Base-by-base conservation (phyloP, 2,329 filamentous ascomycete genomes). In the Phialemonium atrogriseum region DNA sequence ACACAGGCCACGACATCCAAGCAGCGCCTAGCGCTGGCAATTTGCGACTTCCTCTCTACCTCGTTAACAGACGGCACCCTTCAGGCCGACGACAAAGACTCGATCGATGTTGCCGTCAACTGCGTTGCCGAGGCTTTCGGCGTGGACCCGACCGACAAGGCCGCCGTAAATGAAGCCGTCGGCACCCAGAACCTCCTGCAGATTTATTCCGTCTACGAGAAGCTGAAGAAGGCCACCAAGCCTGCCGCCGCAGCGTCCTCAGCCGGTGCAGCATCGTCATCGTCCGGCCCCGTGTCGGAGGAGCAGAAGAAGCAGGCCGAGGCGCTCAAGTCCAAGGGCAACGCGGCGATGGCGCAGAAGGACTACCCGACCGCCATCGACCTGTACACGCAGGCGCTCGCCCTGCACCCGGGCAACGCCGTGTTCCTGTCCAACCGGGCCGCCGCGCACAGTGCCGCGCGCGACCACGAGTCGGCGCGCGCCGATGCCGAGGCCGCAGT, bases 371-470 rank as follows among this genome's bases (percentile, higher is more conserved):
- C 65, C 24, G 91, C 91, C 40, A 86, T 96, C 54, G 78, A 85
- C 47, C 68, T 84, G 45, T 98, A 98, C 70, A 85, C 84, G 16
- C 72, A 89, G 58, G 91, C 91, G 4, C 77, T 98, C 16, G 70
- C 75, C 34, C 68, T 95, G 32, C 64, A 84, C 45, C 86, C 91
- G 2, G 68, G 75, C 44, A 96, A 98, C 64, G 84, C 88, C 23
- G 91, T 98, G 60, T 98, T 91, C 70, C 81, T 98, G 24, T 94
- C 86, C 41, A 98, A 98, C 75, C 86, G 91, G 45, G 91, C 91
- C 9, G 91, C 91, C 27, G 91, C 91, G 5, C 84, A 94, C 70
- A 87, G 80, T 17, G 89, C 86, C 14, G 77, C 77, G 40, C 76
- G 79, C 47, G 80, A 94, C 60, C 88, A 96, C 64, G 77, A 81